Conservation (phyloP, 768 basidiomycete species). For the Russula virescens region DNA sequence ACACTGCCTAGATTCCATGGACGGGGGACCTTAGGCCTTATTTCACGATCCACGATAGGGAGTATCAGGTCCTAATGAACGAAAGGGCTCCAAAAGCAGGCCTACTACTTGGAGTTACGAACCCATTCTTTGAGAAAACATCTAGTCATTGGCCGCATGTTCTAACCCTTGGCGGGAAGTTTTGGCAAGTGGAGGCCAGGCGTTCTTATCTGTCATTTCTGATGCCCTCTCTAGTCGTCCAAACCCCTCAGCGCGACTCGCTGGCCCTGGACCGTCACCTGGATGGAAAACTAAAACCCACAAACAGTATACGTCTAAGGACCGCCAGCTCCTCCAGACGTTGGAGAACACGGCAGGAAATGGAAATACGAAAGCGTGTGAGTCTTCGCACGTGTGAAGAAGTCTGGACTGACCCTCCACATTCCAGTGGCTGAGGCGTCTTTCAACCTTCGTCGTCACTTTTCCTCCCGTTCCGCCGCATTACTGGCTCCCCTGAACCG, state of each 20-base stretch:
- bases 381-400: constrained; percentile 28
- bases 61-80: constrained; percentile 69
- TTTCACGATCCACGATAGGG: constrained; percentile 94
- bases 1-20: constrained; percentile 58
- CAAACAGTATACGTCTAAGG: constrained; percentile 80
- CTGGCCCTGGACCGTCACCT: constrained; percentile 58
- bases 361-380: constrained; percentile 47
- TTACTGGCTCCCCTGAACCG: constrained; percentile 86
- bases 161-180: constrained; percentile 56
- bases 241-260: constrained; percentile 5
- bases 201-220: background rate
- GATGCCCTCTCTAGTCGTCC: background rate
- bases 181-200: constrained; percentile 36
- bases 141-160: constrained; percentile 86
- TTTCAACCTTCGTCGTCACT: constrained; percentile 68
- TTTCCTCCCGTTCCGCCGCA: constrained; percentile 78
- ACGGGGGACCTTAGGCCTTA: constrained; percentile 87
- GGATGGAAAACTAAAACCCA: constrained; percentile 79
- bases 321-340: constrained; percentile 63
- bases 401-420: constrained; percentile 1
- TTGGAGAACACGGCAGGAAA: constrained; percentile 54
- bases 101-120: constrained; percentile 77
- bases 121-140: constrained; percentile 76
- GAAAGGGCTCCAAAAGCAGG: constrained; percentile 75
- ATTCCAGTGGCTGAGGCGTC: constrained; percentile 54